A percentile compares a stretch with the other conserved stretches of the same genome.
phyloP scores from a whole-genome alignment of 176 grass and related monocot species.

The Phoenix dactylifera region DNA sequence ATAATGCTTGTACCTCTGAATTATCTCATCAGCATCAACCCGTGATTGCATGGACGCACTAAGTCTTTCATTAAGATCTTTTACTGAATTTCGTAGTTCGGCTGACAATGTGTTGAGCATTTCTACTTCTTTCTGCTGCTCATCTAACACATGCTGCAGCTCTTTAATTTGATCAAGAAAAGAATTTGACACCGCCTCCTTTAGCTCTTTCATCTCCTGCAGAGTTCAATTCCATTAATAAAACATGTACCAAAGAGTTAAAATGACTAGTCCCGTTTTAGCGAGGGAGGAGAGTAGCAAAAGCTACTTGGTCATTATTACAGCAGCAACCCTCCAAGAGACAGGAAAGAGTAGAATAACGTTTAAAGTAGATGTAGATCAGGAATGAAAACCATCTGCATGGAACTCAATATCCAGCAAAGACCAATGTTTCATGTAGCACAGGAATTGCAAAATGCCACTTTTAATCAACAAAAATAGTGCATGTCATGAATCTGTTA shows the following conservation, averaged over 20 bases:
- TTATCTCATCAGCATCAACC: conserved; percentile 78
- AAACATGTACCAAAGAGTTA: background rate
- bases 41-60: conserved; percentile 77
- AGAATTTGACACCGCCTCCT: conserved; percentile 46
- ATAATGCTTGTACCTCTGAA: conserved; percentile 49
- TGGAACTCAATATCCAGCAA: too few species aligned
- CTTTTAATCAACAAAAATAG: too few species aligned
- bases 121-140: conserved; percentile 62
- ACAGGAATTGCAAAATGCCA: too few species aligned
- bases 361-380: too few species aligned
- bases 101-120: conserved; percentile 40
- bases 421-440: too few species aligned
- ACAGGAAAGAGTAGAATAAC: too few species aligned
- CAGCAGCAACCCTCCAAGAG: too few species aligned
- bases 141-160: conserved; percentile 50
- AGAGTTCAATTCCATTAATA: conserved; percentile 32
- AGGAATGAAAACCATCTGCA: too few species aligned
- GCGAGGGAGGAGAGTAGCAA: too few species aligned
- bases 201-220: conserved; percentile 77
- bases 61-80: conserved; percentile 89
- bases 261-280: too few species aligned
- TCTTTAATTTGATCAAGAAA: conserved; percentile 70
- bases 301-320: too few species aligned
- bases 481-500: too few species aligned
- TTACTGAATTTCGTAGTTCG: conserved; percentile 48